phyloP scores from a whole-genome alignment of 768 basidiomycete species.

The Pisolithus microcarpus region DNA sequence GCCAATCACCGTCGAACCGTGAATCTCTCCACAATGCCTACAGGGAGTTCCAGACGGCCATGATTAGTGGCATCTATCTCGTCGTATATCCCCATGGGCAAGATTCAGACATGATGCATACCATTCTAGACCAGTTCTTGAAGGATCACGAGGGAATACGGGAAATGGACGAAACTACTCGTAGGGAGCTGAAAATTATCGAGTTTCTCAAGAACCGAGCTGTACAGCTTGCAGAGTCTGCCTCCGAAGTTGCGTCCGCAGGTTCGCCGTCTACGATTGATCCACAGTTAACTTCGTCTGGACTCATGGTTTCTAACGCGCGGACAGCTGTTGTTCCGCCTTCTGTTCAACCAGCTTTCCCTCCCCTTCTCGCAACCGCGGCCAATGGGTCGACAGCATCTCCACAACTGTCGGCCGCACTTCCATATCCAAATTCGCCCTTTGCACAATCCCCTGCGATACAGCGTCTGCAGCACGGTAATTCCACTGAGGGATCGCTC shows the following conservation, averaged over 20 bases:
- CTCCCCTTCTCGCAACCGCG: slow-evolving; percentile 17
- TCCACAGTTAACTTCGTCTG: slow-evolving; percentile 31
- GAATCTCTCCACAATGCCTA: slow-evolving; percentile 76
- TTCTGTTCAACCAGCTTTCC: slow-evolving; percentile 13
- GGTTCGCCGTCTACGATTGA: slow-evolving; percentile 11
- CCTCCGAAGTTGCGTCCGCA: slow-evolving; percentile 12
- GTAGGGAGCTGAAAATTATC: slow-evolving; percentile 76
- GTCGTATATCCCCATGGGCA: slow-evolving; percentile 70
- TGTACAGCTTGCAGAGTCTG: slow-evolving; percentile 40
- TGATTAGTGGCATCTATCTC: slow-evolving; percentile 85
- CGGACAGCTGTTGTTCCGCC: slow-evolving; percentile 6
- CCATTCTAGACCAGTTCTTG: slow-evolving; percentile 72
- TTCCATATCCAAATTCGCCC: slow-evolving; percentile 21
- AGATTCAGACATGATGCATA: slow-evolving; percentile 65
- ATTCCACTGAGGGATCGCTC: slow-evolving; percentile 36
- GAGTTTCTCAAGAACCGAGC: slow-evolving; percentile 72
- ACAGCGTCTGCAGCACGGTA: slow-evolving; percentile 51
- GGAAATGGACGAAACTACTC: slow-evolving; percentile 78
- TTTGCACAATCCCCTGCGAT: slow-evolving; percentile 42
- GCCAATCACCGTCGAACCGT: slow-evolving; percentile 49
- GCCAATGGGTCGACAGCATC: slow-evolving; percentile 12
- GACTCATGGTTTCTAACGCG: slow-evolving; percentile 5
- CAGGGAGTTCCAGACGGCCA: slow-evolving; percentile 81
- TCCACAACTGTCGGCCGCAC: slow-evolving; percentile 12
- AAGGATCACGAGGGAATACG: slow-evolving; percentile 43